A percentile compares a stretch with the other conserved stretches of the same genome.
phyloP scores from a whole-genome alignment of 2,329 filamentous ascomycete genomes.

The Teratosphaeria epicoccoides region DNA sequence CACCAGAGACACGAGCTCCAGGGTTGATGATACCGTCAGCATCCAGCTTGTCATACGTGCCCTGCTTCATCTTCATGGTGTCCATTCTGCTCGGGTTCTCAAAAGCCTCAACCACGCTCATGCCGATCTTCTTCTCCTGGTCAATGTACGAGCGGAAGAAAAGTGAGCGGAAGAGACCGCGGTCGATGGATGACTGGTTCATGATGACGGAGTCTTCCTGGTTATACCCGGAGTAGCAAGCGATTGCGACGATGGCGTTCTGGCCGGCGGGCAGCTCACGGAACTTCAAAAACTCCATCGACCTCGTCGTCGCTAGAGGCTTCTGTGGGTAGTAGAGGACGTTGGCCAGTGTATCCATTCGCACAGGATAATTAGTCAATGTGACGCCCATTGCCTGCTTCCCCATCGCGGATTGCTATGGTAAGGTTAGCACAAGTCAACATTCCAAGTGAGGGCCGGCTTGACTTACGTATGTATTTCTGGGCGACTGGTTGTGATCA shows the following conservation, averaged over 20 bases:
- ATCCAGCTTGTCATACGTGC: conserved; percentile 67
- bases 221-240: conserved; percentile 96
- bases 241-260: conserved; percentile 96
- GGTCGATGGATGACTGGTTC: conserved; percentile 99
- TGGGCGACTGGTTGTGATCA: conserved; percentile 93
- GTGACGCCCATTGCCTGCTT: conserved; percentile 99
- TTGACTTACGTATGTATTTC: conserved; percentile 61
- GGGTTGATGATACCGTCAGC: conserved; percentile 92
- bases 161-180: conserved; percentile 89
- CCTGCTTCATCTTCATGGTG: conserved; percentile 80
- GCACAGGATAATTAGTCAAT: conserved; percentile 88
- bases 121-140: conserved; percentile 89
- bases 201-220: conserved; percentile 99
- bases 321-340: conserved; percentile 99
- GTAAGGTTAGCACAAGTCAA: not conserved
- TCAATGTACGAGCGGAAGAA: conserved; percentile 98
- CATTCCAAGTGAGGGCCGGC: not conserved
- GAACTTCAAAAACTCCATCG: conserved; percentile 99
- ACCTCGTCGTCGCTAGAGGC: conserved; percentile 85
- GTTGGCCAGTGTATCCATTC: conserved; percentile 99
- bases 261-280: conserved; percentile 92
- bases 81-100: conserved; percentile 87
- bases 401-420: conserved; percentile 91
- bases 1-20: conserved; percentile 87
- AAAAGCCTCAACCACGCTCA: conserved; percentile 85